Evolutionary conservation across 805 yeast species (phyloP), one percentile per base, ranked within the genome.

Genomic region (Zygotorulaspora chibaensis): DNA sequence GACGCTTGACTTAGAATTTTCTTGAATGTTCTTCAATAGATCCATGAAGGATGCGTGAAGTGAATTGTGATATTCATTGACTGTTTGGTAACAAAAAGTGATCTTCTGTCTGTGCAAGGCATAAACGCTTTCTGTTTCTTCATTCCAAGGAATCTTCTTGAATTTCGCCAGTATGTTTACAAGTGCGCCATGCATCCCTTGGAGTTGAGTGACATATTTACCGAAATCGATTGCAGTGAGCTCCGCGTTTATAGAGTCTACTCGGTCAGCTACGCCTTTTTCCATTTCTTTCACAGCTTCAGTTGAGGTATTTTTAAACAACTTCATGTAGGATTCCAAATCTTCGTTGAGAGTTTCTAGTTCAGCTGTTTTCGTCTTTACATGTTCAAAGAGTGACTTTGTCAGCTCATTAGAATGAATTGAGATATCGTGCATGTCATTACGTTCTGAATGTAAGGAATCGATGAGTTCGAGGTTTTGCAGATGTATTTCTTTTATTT

Each of bases 401-500:
- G 57, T 53, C 2, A 54, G 29, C 1, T 40, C 20, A 4, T 54
- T 55, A 26, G 57, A 47, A 5, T 44, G 41, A 8, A 48, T 55
- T 8, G 63, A 51, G 6, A 49, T 27, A 1, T 44, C 31, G 8
- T 57, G 49, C 18, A 59, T 38, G 3, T 30, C 18, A 12, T 48
- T 40, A 34, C 59, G 52, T 26, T 58, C 61, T 0, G 8, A 9
- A 9, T 39, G 40, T 8, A 63, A 35, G 3, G 41, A 15, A 8
- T 46, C 41, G 10, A 57, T 37, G 3, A 62, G 30, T 3, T 45
- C 34, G 2, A 39, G 5, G 31, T 55, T 59, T 1, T 33, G 50
- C 13, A 45, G 36, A 43, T 61, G 59, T 3, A 48, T 38, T 3
- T 53, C 42, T 4, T 35, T 25, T 15, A 64, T 57, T 27, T 54